phyloP scores from a whole-genome alignment of 768 basidiomycete genomes.

The Podaxis sp. region DNA sequence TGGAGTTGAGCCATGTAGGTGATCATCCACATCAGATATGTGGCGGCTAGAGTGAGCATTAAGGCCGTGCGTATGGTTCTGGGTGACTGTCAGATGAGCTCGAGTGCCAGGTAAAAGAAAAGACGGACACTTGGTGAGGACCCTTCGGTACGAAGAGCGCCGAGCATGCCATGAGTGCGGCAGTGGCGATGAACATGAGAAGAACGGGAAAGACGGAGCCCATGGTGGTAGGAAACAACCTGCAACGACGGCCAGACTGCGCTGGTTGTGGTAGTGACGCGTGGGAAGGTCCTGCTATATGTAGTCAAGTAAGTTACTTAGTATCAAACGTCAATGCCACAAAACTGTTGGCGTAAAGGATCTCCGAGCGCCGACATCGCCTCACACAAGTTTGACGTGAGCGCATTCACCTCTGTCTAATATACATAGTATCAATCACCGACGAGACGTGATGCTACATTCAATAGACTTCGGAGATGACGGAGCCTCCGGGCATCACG shows the following conservation, averaged over 20 bases:
- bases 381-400: no score
- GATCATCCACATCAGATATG: slow-evolving; percentile 96
- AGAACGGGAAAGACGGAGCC: slow-evolving; percentile 69
- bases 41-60: slow-evolving; percentile 75
- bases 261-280: neutral
- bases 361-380: no score
- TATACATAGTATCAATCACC: no score
- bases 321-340: no score
- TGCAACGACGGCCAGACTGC: neutral
- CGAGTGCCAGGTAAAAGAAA: neutral
- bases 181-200: slow-evolving; percentile 62
- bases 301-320: no score
- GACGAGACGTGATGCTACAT: no score
- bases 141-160: slow-evolving; percentile 83
- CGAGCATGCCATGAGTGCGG: slow-evolving; percentile 60
- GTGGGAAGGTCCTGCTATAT: neutral
- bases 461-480: neutral
- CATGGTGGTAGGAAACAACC: slow-evolving; percentile 41
- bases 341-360: no score
- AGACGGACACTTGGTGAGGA: slow-evolving; percentile 81
- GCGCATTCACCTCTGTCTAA: no score
- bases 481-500: slow-evolving; percentile 1
- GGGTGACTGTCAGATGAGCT: slow-evolving; percentile 3
- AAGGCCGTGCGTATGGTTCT: slow-evolving; percentile 84
- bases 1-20: slow-evolving; percentile 96